These are phyloP conservation scores for Podaxis sp. DNA, from an alignment of 768 basidiomycete genomes.

Conservation along the genomic window DNA sequence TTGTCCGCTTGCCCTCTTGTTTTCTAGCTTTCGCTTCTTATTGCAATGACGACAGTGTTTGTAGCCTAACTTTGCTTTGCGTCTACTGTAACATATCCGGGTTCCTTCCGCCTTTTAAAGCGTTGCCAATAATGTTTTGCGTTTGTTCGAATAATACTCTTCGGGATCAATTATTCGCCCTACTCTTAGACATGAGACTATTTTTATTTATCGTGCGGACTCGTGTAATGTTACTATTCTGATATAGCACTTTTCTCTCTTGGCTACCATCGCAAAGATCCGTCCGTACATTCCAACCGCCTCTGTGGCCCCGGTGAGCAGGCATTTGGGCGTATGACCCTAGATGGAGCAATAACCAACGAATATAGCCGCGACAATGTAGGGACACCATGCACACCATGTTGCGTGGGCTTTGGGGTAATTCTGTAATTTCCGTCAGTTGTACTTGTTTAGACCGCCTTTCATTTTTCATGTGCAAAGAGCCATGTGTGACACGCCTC, in stretches of 20 bases:
- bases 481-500: background rate
- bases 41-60: conserved; percentile 1
- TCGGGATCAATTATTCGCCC: background rate
- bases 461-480: background rate
- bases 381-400: background rate
- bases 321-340: background rate
- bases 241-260: background rate
- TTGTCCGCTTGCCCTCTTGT: background rate
- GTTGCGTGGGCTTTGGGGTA: background rate
- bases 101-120: background rate
- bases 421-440: background rate
- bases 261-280: conserved; percentile 2
- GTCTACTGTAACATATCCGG: conserved; percentile 7
- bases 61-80: conserved; percentile 6
- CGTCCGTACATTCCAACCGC: background rate
- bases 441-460: background rate
- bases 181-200: background rate
- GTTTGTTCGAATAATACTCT: background rate
- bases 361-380: background rate
- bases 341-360: background rate
- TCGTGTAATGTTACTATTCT: background rate
- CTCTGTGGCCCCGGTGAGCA: background rate
- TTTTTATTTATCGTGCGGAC: background rate
- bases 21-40: background rate
- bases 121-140: background rate